phyloP scores from a whole-genome alignment of 495 filamentous ascomycete species.

The Cudoniella acicularis region DNA sequence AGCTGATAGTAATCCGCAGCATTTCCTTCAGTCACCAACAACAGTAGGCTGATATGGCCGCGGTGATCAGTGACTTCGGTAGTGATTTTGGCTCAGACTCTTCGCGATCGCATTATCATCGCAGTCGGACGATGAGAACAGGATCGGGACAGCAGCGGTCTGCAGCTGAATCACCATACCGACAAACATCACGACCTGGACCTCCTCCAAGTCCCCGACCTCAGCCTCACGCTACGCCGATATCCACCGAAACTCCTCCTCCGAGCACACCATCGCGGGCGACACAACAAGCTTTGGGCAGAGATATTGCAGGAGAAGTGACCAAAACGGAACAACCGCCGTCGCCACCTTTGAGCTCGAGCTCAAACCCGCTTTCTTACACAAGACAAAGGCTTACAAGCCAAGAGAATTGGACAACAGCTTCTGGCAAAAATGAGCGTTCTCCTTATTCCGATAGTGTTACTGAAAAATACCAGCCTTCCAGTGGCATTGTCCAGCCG shows the following conservation, averaged over 20 bases:
- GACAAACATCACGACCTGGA: conserved; percentile 15
- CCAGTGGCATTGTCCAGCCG: neutral
- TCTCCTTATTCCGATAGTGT: neutral
- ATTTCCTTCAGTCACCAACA: neutral
- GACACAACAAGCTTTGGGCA: neutral
- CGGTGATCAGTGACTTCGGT: conserved; percentile 30
- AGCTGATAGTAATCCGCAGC: conserved; percentile 18
- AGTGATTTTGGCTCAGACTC: conserved; percentile 27
- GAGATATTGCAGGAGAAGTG: neutral
- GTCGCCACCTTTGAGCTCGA: conserved; percentile 20
- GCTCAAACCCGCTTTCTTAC: conserved; percentile 10
- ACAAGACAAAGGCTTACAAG: conserved; percentile 14
- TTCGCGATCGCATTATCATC: conserved; percentile 21
- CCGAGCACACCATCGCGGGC: conserved; percentile 5
- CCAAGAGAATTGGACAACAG: conserved; percentile 16
- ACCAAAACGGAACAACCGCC: conserved; percentile 4
- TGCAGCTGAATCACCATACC: conserved; percentile 22
- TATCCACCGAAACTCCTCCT: conserved; percentile 13
- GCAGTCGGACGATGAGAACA: conserved; percentile 14
- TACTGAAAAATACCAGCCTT: neutral
- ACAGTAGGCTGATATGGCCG: conserved; percentile 30
- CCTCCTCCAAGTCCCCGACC: conserved; percentile 21
- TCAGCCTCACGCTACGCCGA: conserved; percentile 4
- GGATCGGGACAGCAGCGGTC: conserved; percentile 17
- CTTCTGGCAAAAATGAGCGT: neutral